Base-by-base conservation (phyloP, 2,329 filamentous ascomycete species). In the Cladophialophora exuberans region DNA sequence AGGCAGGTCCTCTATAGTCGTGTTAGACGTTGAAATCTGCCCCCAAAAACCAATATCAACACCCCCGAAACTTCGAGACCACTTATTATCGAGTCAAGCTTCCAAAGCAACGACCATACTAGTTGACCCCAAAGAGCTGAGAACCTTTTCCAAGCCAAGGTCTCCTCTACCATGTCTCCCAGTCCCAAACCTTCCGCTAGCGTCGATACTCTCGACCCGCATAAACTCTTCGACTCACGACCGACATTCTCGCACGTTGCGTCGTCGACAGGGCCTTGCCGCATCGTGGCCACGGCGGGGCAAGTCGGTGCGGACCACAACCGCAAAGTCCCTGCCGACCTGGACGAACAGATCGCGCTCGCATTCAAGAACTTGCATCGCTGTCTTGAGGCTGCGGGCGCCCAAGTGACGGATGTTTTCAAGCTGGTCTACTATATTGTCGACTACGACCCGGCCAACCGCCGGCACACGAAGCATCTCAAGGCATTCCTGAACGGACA, bases 371-470 rank as follows among this genome's bases (percentile, higher is more conserved):
- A 75, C 55, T 62, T 77, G 6, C 68, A 67, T 42, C 69, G 68
- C 11, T 58, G 72, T 42, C 62, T 75, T 6, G 54, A 71, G 41
- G 67, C 70, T 2, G 69, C 71, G 1, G 72, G 73, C 0, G 68
- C 73, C 4, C 58, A 60, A 1, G 59, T 73, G 10, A 59, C 62
- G 3, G 67, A 78, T 52, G 72, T 78, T 18, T 65, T 68, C 10
- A 76, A 77, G 55, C 61, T 78, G 7, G 75, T 66, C 0, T 55
- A 76, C 15, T 76, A 72, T 51, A 74, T 79, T 36, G 76, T 79
- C 53, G 64, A 75, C 59, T 78, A 78, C 54, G 68, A 76, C 46
- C 64, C 71, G 0, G 51, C 58, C 3, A 62, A 69, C 1, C 67
- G 73, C 3, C 65, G 66, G 20, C 76, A 78, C 57, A 62, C 67